phyloP scores from a whole-genome alignment of 805 yeast species.

The Cyberlindnera galapagoensis region DNA sequence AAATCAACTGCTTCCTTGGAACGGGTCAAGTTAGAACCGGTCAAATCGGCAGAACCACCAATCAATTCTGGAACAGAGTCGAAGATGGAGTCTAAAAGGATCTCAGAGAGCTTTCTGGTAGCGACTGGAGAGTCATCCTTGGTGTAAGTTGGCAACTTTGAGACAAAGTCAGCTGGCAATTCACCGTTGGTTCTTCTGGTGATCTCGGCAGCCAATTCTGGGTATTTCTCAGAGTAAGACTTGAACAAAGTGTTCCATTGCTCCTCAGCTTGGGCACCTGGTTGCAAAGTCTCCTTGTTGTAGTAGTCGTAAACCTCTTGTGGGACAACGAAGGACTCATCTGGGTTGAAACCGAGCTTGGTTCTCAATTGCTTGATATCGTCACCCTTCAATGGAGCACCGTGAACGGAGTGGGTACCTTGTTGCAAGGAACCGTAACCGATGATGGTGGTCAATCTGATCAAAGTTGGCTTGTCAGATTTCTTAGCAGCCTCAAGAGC shows the following conservation, averaged over 20 bases:
- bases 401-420: conserved; percentile 93
- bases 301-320: conserved; percentile 74
- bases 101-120: conserved; percentile 89
- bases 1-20: conserved; percentile 79
- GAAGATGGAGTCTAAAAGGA: conserved; percentile 56
- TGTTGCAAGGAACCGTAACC: conserved; percentile 85
- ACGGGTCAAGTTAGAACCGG: conserved; percentile 94
- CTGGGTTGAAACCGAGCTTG: conserved; percentile 84
- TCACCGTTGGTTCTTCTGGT: conserved; percentile 69
- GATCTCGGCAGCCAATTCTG: conserved; percentile 72
- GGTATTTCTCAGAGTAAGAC: conserved; percentile 61
- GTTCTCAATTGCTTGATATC: conserved; percentile 83
- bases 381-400: conserved; percentile 91
- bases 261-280: conserved; percentile 61
- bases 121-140: conserved; percentile 80
- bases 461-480: conserved; percentile 83
- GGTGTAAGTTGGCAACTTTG: conserved; percentile 70
- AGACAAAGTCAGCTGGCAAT: conserved; percentile 80
- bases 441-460: conserved; percentile 83
- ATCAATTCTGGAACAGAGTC: conserved; percentile 75
- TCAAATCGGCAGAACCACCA: conserved; percentile 98
- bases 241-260: conserved; percentile 69
- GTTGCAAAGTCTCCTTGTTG: conserved; percentile 43
- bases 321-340: conserved; percentile 71
- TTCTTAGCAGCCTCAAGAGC: conserved; percentile 82